Percentiles rank a stretch among this genome's conserved stretches.
Evolutionary conservation across 768 basidiomycete genomes (phyloP).

Genomic region (Crepidotus variabilis): DNA sequence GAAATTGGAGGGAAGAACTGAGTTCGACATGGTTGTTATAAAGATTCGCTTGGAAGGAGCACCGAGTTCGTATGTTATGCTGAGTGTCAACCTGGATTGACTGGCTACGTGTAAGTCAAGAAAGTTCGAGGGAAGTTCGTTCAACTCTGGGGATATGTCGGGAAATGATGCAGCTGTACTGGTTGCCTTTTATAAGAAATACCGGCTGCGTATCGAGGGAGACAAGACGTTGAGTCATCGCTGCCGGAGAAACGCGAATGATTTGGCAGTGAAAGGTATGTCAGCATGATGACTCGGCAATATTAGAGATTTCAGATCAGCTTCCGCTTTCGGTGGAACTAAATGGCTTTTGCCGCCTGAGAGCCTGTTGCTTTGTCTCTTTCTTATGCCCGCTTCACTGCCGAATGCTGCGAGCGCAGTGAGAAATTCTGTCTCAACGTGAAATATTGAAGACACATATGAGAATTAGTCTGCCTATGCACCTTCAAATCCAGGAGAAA

Average conservation of each 20-base stretch:
- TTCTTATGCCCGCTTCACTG: not conserved
- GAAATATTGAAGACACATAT: not conserved
- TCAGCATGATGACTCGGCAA: not conserved
- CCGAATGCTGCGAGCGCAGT: not conserved
- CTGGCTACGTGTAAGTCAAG: not conserved
- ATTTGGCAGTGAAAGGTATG: not conserved
- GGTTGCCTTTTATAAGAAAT: not conserved
- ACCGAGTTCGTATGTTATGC: not conserved
- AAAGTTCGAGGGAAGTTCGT: not conserved
- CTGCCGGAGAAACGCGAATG: not conserved
- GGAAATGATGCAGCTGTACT: not conserved
- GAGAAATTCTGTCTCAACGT: not conserved
- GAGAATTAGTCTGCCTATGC: not conserved
- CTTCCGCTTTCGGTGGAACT: not conserved
- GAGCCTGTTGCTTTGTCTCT: not conserved
- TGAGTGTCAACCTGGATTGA: not conserved
- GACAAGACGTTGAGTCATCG: not conserved
- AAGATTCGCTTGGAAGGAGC: not conserved
- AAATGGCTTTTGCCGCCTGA: not conserved
- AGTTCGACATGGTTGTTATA: conserved; percentile 15
- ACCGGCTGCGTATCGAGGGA: not conserved
- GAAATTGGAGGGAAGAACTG: conserved; percentile 20
- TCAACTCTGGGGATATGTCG: not conserved
- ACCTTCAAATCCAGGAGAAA: not conserved
- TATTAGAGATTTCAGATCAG: not conserved